Evolutionary conservation across 176 grass and related monocot genomes (phyloP), one percentile per base, ranked within the genome.

Genomic region (Puya raimondii): DNA sequence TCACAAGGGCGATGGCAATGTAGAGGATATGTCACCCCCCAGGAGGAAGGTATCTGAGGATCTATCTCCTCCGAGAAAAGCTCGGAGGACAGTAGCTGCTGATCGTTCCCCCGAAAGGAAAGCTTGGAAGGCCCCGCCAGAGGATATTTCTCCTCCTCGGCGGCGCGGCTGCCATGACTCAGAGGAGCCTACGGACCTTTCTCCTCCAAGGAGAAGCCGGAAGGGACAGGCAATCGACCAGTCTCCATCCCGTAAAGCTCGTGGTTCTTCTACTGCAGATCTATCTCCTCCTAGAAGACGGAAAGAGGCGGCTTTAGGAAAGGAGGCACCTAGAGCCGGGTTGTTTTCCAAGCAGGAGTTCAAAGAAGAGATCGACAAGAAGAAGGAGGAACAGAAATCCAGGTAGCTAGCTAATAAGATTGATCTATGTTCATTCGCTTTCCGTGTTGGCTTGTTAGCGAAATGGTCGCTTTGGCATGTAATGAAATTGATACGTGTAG

Each of bases 291-390:
- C 80, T 56, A 88, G 85, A 64, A 96, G 87, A 48, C 71, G 51
- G 58, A 91, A 86, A 78, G 76, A 84, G 53, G 70, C 20, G 52
- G 70, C 72, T 77, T 59, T 59, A n/a, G 61, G 25, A 22, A 89
- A 82, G 66, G 80, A 83, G 54, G 56, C 10, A 49, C 73, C 51
- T 68, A 88, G 51, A 82, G 76, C 84, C 49, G 88, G 92, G 67
- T 74, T 96, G 47, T 64, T 96, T 82, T 88, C 88, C 21, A 73
- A 72, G 25, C 25, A 84, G 72, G 92, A 96, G 18, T 74, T 96
- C 61, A 88, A 83, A 81, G 85, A 91, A 70, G 85, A 88, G 70
- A 96, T 84, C 51, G 69, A 82, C 53, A 82, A 75, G 66, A 88
- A 85, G 70, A 86, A 79, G 81, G 77, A 91, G 74, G 74, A 88